Base-by-base conservation (phyloP, 805 yeast genomes). In the Candida sanyiensis region DNA sequence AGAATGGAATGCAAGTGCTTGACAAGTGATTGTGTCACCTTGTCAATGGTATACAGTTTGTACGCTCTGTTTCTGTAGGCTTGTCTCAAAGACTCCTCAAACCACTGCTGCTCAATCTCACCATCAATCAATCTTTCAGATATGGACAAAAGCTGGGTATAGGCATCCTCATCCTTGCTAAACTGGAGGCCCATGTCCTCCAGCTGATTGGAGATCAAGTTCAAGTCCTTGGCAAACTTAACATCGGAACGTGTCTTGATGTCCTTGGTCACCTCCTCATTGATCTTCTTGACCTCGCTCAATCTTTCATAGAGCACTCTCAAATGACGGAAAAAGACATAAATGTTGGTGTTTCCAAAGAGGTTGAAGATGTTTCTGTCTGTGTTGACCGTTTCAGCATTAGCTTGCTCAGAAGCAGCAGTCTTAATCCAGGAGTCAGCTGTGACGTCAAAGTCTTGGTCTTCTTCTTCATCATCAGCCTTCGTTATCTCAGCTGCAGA, bases 81-180 rank as follows among this genome's bases (percentile, higher is more conserved):
- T 67, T 90, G 97, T 46, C 99, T 85, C 43, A 93, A 64, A 13
- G 95, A 75, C 61, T 93, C 98, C 65, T 93, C 99, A 59, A 84
- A 94, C 83, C 88, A 80, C 60, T 83, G 93, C 46, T 86, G 95
- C 55, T 93, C 99, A 35, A 93, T 64, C 26, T 87, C 93, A 21
- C 95, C 95, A 48, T 86, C 93, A 47, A 93, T 82, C 37, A 87
- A 67, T 47, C 77, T 75, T 48, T 77, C 86, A 42, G 94, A 76
- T 40, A 93, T 69, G 3, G 66, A 69, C 42, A 93, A 66, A n/a
- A 87, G 73, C 60, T 90, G 96, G 25, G 70, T 65, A 59, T 93
- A 93, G 26, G 86, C 79, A 52, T 80, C 77, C 19, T 39, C 38
- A 19, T 70, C 70, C 13, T 84, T 86, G 25, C 66, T 67, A 51